Conservation (phyloP, 2,329 filamentous ascomycete species). For the Byssochlamys sp. region DNA sequence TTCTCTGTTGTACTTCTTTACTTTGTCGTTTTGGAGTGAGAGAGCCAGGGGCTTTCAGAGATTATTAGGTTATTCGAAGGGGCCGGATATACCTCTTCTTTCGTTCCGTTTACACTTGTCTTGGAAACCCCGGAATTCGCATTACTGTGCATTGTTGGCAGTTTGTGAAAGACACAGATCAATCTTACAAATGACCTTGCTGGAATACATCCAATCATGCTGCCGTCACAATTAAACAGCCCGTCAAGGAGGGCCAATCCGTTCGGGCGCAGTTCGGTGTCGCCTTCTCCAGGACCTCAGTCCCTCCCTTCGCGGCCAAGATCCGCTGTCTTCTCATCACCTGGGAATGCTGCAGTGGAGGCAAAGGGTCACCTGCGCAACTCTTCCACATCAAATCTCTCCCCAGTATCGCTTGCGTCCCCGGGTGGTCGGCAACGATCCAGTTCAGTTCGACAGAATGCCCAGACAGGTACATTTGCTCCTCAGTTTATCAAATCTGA, state of each 20-base stretch:
- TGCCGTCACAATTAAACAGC: slow-evolving; percentile 49
- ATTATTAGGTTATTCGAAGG: not conserved
- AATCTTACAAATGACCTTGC: slow-evolving; percentile 6
- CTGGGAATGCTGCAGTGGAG: slow-evolving; percentile 30
- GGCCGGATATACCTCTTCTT: not conserved
- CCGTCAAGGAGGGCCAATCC: slow-evolving; percentile 71
- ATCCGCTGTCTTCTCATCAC: slow-evolving; percentile 62
- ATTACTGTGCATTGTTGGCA: not conserved
- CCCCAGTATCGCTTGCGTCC: slow-evolving; percentile 36
- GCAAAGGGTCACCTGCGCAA: slow-evolving; percentile 55
- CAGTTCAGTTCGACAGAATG: slow-evolving; percentile 56
- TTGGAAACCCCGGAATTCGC: not conserved
- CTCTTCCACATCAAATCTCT: slow-evolving; percentile 56
- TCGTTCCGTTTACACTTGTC: not conserved
- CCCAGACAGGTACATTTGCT: slow-evolving; percentile 72
- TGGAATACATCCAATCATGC: slow-evolving; percentile 32
- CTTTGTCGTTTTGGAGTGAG: not conserved
- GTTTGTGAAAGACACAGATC: not conserved
- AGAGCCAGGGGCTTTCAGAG: not conserved
- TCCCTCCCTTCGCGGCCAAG: slow-evolving; percentile 50
- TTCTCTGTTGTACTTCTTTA: not conserved
- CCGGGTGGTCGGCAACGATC: slow-evolving; percentile 38
- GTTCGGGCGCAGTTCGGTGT: slow-evolving; percentile 58
- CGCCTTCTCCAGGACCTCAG: slow-evolving; percentile 53
- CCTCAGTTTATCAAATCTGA: slow-evolving; percentile 91